Conservation (phyloP, 805 yeast species). For the Ogataea haglerorum region DNA sequence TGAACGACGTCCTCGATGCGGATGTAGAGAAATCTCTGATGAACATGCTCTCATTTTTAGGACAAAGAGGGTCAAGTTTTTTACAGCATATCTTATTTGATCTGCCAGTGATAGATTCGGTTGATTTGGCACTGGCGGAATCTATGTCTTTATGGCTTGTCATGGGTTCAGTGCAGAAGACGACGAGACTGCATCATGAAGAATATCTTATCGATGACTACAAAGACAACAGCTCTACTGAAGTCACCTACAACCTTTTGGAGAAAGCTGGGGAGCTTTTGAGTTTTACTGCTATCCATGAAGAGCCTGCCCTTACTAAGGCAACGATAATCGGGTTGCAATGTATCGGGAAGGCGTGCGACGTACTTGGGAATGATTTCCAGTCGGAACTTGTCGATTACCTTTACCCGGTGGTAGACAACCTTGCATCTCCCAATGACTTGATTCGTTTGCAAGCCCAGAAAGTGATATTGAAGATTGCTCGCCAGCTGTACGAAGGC, state of each 20-base stretch:
- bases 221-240: not conserved
- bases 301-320: slow-evolving; percentile 9
- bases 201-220: no score
- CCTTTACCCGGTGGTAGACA: slow-evolving; percentile 69
- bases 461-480: slow-evolving; percentile 47
- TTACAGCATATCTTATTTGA: not conserved
- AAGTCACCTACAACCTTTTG: slow-evolving; percentile 28
- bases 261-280: slow-evolving; percentile 43
- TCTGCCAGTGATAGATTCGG: not conserved
- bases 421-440: slow-evolving; percentile 56
- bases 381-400: slow-evolving; percentile 62
- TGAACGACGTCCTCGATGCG: not conserved
- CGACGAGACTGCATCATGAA: no score
- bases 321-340: slow-evolving; percentile 39
- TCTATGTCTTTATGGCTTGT: slow-evolving; percentile 6
- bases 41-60: not conserved
- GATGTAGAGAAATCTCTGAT: not conserved
- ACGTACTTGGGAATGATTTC: slow-evolving; percentile 37
- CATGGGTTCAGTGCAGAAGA: no score
- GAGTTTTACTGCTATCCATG: slow-evolving; percentile 31
- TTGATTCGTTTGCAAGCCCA: slow-evolving; percentile 50
- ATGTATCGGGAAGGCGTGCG: slow-evolving; percentile 37
- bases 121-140: not conserved
- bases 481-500: slow-evolving; percentile 49
- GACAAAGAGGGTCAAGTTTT: not conserved